Evolutionary conservation across 768 basidiomycete species (phyloP).

Genomic region (Lactarius sanguifluus): DNA sequence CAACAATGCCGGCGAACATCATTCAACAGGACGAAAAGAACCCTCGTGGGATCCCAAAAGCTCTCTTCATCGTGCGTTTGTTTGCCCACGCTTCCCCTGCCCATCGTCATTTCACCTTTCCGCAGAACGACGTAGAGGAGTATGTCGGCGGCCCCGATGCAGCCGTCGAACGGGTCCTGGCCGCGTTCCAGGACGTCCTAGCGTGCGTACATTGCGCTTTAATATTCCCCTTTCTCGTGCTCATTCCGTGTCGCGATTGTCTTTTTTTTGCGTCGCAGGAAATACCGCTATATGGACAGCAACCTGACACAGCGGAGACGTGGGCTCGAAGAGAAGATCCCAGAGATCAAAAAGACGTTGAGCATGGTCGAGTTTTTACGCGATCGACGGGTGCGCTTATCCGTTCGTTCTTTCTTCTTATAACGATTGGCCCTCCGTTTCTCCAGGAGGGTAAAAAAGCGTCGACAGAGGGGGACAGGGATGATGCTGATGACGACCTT

Average conservation of each 20-base stretch:
- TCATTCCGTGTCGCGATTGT: conserved; percentile 4
- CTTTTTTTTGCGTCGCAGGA: conserved; percentile 53
- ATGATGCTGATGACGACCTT: conserved; percentile 34
- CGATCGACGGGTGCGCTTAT: conserved; percentile 59
- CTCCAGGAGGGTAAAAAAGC: conserved; percentile 60
- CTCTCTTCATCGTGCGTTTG: conserved; percentile 84
- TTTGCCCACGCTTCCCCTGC: background rate
- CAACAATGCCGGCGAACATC: conserved; percentile 32
- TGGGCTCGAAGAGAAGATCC: conserved; percentile 90
- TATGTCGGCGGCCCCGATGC: conserved; percentile 79
- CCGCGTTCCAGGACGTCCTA: conserved; percentile 86
- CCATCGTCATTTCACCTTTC: background rate
- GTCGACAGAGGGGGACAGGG: conserved; percentile 34
- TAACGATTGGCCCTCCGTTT: conserved; percentile 14
- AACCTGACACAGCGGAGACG: conserved; percentile 75
- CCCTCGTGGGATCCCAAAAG: conserved; percentile 91
- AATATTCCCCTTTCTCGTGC: background rate
- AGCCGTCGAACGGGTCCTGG: conserved; percentile 75
- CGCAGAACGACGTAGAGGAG: conserved; percentile 81
- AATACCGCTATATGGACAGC: conserved; percentile 97
- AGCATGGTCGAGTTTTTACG: conserved; percentile 83
- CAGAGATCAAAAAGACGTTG: conserved; percentile 91
- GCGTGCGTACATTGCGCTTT: conserved; percentile 67
- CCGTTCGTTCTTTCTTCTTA: background rate
- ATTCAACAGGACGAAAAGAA: conserved; percentile 53